These are phyloP conservation scores for Acanthamoeba quina DNA, from an alignment of 208 protist genomes.

Conservation along the genomic window DNA sequence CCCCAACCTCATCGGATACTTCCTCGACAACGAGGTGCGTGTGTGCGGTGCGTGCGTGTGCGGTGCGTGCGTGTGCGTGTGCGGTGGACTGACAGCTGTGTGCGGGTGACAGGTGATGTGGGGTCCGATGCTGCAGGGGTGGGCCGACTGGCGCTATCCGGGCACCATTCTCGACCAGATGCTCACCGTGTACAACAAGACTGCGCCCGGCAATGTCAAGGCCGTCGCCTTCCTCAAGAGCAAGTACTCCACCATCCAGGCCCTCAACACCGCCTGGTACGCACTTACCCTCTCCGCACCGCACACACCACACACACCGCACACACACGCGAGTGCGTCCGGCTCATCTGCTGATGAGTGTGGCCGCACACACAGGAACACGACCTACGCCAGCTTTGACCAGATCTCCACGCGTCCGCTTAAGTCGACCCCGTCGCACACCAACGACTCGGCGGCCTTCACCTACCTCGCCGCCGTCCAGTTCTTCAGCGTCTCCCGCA, in stretches of 20 bases:
- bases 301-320: too few relatives aligned
- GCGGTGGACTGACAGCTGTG: not conserved
- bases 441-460: not conserved
- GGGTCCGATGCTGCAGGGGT: not conserved
- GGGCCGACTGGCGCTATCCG: not conserved
- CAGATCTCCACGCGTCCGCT: not conserved
- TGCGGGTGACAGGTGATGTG: not conserved
- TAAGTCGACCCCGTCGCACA: not conserved
- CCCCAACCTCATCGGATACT: conserved; percentile 8
- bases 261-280: conserved; percentile 27
- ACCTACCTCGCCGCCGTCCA: not conserved
- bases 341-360: not conserved
- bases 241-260: conserved; percentile 28
- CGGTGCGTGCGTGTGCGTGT: not conserved
- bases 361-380: not conserved
- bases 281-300: not conserved
- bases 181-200: not conserved
- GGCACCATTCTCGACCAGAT: conserved; percentile 14
- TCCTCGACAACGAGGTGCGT: conserved; percentile 11
- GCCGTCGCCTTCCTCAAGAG: conserved; percentile 2
- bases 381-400: not conserved
- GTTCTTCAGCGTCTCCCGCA: conserved; percentile 38
- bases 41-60: not conserved
- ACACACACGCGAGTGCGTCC: not conserved
- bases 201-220: not conserved